A percentile compares a stretch with the other conserved stretches of the same genome.
Evolutionary conservation across 139 green algal species (phyloP).

Genomic region (Yamagishiella unicocca): DNA sequence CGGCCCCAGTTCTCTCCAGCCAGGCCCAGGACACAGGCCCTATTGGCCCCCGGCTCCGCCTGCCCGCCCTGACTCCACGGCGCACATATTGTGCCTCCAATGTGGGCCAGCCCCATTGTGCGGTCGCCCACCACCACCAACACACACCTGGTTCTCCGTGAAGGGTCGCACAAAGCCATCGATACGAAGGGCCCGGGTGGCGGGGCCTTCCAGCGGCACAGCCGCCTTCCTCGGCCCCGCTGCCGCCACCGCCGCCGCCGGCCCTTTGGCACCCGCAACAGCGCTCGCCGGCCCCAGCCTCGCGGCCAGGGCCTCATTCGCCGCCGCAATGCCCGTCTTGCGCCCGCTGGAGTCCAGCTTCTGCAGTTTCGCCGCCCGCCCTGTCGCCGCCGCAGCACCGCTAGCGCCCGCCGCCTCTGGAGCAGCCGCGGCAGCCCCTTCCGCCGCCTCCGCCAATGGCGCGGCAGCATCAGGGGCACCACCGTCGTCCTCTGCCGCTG

Average conservation of each 20-base stretch:
- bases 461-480: too few species aligned
- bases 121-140: too few species aligned
- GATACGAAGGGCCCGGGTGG: conserved; percentile 76
- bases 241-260: not conserved
- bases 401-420: not conserved
- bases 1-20: too few species aligned
- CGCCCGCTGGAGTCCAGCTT: conserved; percentile 33
- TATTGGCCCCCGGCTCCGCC: too few species aligned
- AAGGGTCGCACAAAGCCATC: conserved; percentile 87
- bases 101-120: too few species aligned
- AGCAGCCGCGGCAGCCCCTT: not conserved
- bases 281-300: not conserved
- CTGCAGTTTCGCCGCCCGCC: conserved; percentile 26
- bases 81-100: too few species aligned
- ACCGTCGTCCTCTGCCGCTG: not conserved
- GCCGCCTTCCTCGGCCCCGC: not conserved
- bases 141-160: conserved; percentile 58
- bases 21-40: too few species aligned
- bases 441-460: not conserved
- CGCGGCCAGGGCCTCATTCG: not conserved
- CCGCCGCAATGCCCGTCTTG: not conserved
- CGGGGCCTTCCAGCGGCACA: conserved; percentile 18
- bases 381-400: not conserved
- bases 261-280: not conserved
- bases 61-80: too few species aligned